Evolutionary conservation across 2,329 filamentous ascomycete genomes (phyloP).

Genomic region (Penicillium frequentans): DNA sequence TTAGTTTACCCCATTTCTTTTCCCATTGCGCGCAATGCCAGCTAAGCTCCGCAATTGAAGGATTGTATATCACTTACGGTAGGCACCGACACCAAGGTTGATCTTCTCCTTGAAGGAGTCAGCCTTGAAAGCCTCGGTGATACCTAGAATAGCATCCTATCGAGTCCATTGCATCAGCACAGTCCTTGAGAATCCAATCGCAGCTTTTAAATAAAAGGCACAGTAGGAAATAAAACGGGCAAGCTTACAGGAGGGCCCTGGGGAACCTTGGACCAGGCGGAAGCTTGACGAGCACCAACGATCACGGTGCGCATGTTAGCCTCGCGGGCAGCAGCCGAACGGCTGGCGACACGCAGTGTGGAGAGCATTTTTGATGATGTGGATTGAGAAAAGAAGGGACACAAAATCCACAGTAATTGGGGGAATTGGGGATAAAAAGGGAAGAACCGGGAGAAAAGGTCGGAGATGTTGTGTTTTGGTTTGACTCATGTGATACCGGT

Average conservation of each 20-base stretch:
- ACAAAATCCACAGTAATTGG: constrained; percentile 2
- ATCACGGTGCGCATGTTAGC: constrained; percentile 37
- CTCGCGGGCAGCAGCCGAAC: constrained; percentile 41
- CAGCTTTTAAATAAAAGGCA: background rate
- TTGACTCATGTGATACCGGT: constrained; percentile 27
- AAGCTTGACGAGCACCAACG: constrained; percentile 61
- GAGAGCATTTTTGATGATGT: constrained; percentile 44
- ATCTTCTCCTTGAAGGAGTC: constrained; percentile 94
- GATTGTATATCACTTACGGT: constrained; percentile 58
- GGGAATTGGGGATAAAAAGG: constrained; percentile 11
- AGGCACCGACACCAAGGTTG: constrained; percentile 96
- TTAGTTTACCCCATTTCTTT: background rate
- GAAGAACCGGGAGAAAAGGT: constrained; percentile 20
- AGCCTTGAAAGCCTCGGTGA: constrained; percentile 99
- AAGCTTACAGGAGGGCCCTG: constrained; percentile 87
- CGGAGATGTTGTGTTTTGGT: constrained; percentile 23
- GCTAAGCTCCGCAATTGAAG: background rate
- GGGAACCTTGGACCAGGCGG: constrained; percentile 86
- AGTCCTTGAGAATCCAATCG: background rate
- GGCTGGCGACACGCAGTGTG: constrained; percentile 46
- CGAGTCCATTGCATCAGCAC: constrained; percentile 26
- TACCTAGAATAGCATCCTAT: constrained; percentile 51
- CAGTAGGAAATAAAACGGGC: background rate
- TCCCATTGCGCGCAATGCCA: background rate
- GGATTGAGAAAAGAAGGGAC: background rate